Conservation (phyloP, 23 red algal genomes). For the Gracilaria domingensis region DNA sequence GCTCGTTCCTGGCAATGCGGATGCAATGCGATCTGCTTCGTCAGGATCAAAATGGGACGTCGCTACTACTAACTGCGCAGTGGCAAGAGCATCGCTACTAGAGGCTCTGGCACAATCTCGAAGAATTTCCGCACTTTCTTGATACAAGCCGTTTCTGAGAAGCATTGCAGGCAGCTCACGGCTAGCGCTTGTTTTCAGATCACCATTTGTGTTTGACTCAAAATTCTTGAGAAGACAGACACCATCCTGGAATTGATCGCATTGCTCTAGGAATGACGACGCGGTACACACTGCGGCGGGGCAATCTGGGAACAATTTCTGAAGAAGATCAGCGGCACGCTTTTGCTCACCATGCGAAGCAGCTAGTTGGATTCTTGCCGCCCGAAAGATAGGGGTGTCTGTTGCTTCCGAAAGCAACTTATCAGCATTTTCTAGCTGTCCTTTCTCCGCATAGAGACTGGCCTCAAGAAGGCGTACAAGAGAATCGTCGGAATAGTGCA, state of each 20-base stretch:
- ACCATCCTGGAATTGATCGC: slow-evolving; percentile 31
- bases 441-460: slow-evolving; percentile 40
- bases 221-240: slow-evolving; percentile 25
- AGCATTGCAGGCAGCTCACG: slow-evolving; percentile 51
- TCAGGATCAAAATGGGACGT: slow-evolving; percentile 71
- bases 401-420: slow-evolving; percentile 36
- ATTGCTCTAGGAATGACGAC: slow-evolving; percentile 44
- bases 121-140: slow-evolving; percentile 48
- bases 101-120: background rate
- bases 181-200: slow-evolving; percentile 17
- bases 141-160: slow-evolving; percentile 50
- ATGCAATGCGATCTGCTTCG: slow-evolving; percentile 46
- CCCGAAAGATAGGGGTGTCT: slow-evolving; percentile 51
- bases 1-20: background rate
- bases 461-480: slow-evolving; percentile 66
- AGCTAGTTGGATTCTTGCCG: slow-evolving; percentile 60
- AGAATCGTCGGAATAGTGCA: slow-evolving; percentile 38
- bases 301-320: slow-evolving; percentile 45
- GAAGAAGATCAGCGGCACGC: slow-evolving; percentile 48
- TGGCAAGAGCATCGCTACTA: slow-evolving; percentile 4
- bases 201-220: background rate
- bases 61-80: slow-evolving; percentile 57
- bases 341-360: slow-evolving; percentile 22
- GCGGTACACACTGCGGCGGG: slow-evolving; percentile 59
- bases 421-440: slow-evolving; percentile 48